Base-by-base conservation (phyloP, 2,329 filamentous ascomycete species). In the Pseudogymnoascus sp. region DNA sequence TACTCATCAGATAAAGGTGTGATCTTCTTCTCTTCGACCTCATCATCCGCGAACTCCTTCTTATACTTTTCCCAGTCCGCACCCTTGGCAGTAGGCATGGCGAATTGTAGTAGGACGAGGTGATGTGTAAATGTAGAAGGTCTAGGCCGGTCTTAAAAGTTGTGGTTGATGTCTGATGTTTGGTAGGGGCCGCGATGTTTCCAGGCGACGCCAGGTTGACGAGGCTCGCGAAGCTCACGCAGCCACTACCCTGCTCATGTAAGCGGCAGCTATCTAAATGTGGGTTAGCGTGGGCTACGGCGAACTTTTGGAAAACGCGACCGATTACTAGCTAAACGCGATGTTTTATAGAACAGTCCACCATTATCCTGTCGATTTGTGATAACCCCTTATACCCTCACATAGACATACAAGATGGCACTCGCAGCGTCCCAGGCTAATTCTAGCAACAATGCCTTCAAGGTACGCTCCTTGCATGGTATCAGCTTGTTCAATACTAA, bases 21-120 rank as follows among this genome's bases (percentile, higher is more conserved):
- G 74, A 99, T 99, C 86, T 99, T 99, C 88, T 99, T 99, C 84
- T 99, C 94, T 75, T 96, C 92, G 77, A 92, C 82, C 76, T 97
- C 94, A 72, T 99, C 94, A 73, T 99, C 94, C 73, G 88, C 93
- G 74, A 90, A 99, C 64, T 87, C 92, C 84, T 97, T 97, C 80
- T 90, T 85, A 83, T 96, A 97, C 82, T 97, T 97, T 84, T 99
- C 94, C 94, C 94, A 99, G 84, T 86, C 90, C 77, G 83, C 79
- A 75, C 94, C 94, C 72, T 89, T 96, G 77, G 94, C 93, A 80
- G 90, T 93, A 83, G 92, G 92, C 92, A 97, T 61, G 39, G 33
- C 45, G 58, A 60, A 52, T 45, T 60, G 61, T 85, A 75, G 70
- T 80, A 73, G 74, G 65, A 33, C 48, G 48, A 55, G 48, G 48